Evolutionary conservation across 495 filamentous ascomycete genomes (phyloP).

Genomic region (Aspergillus olivimuriae): DNA sequence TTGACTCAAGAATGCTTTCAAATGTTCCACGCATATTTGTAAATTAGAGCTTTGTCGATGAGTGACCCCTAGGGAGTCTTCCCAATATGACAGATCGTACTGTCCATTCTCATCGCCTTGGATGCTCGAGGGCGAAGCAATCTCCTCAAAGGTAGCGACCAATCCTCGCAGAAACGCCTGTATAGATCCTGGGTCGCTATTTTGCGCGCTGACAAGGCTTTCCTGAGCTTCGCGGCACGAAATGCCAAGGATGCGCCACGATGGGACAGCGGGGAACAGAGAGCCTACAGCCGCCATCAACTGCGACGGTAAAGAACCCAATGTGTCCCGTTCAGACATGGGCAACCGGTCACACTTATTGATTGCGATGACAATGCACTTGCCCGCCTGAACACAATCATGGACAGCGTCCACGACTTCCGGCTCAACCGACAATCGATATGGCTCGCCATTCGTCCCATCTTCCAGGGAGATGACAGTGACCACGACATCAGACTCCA

Average conservation of each 20-base stretch:
- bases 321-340: conserved; percentile 1
- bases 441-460: conserved; percentile 17
- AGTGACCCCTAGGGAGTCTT: conserved; percentile 84
- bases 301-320: conserved; percentile 9
- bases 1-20: conserved; percentile 60
- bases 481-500: conserved; percentile 80
- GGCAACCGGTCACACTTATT: conserved; percentile 73
- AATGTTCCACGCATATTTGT: conserved; percentile 57
- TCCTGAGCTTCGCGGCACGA: conserved; percentile 54
- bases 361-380: conserved; percentile 62
- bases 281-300: conserved; percentile 18
- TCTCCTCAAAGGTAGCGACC: conserved; percentile 58
- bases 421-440: conserved; percentile 41
- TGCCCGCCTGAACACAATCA: conserved; percentile 47
- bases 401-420: conserved; percentile 54
- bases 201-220: conserved; percentile 1
- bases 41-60: conserved; percentile 83
- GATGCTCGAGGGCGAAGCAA: conserved; percentile 55
- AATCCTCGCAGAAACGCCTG: conserved; percentile 62
- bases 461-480: conserved; percentile 67
- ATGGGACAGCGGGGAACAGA: conserved; percentile 32
- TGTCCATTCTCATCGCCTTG: conserved; percentile 31
- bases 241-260: conserved; percentile 51
- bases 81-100: conserved; percentile 52
- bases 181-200: conserved; percentile 56